Evolutionary conservation across 2,329 filamentous ascomycete species (phyloP).

Genomic region (Aspergillus sp.): DNA sequence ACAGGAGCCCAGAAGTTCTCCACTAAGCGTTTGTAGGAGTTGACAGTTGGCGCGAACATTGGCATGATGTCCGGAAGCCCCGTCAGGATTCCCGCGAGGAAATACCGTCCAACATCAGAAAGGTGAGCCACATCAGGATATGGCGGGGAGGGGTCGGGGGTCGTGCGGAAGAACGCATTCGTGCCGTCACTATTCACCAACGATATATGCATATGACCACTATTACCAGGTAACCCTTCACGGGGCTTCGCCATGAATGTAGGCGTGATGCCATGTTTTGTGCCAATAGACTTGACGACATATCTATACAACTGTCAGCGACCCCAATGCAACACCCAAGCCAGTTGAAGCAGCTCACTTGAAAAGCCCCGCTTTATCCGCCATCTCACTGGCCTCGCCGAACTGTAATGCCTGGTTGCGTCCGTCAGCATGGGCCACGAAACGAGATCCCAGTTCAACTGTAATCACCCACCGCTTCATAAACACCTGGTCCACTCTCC

Average conservation of each 20-base stretch:
- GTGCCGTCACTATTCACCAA: conserved; percentile 75
- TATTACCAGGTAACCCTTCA: conserved; percentile 88
- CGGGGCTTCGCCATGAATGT: conserved; percentile 99
- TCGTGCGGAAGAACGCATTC: conserved; percentile 78
- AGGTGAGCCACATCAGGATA: conserved; percentile 76
- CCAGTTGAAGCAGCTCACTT: conserved; percentile 56
- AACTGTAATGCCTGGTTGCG: conserved; percentile 71
- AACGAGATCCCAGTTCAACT: background rate
- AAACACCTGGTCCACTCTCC: conserved; percentile 89
- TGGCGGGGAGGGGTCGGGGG: conserved; percentile 67
- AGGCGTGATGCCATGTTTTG: conserved; percentile 85
- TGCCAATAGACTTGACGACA: conserved; percentile 83
- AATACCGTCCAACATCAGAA: conserved; percentile 86
- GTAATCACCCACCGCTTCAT: conserved; percentile 68
- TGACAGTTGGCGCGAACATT: conserved; percentile 87
- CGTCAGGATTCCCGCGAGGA: conserved; percentile 84
- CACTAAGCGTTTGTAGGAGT: conserved; percentile 96
- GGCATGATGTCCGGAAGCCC: conserved; percentile 96
- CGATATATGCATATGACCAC: conserved; percentile 93
- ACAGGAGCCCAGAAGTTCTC: conserved; percentile 99
- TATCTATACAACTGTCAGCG: conserved; percentile 51
- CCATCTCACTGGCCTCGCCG: conserved; percentile 83
- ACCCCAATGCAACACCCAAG: background rate
- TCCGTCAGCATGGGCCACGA: conserved; percentile 19
- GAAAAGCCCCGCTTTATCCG: conserved; percentile 87